Conservation (phyloP, 2,329 filamentous ascomycete genomes). For the Bretziella fagacearum region DNA sequence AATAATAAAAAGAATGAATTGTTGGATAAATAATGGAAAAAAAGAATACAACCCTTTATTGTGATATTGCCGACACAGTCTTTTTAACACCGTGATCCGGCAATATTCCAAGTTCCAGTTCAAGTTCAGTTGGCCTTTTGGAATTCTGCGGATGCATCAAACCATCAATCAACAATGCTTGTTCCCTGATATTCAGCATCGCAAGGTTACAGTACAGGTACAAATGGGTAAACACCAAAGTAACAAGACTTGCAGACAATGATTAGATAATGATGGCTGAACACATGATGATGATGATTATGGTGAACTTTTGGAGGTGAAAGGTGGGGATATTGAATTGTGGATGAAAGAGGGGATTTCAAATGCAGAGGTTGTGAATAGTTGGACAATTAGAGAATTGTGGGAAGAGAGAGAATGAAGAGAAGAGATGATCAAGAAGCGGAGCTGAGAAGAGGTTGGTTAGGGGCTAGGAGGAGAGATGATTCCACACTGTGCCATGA, state of each 20-base stretch:
- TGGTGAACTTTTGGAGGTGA: no score
- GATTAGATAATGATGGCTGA: background rate
- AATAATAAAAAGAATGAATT: background rate
- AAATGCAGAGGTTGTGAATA: background rate
- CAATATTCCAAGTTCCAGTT: no score
- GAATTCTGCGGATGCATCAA: no score
- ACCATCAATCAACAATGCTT: no score
- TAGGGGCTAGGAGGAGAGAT: no score
- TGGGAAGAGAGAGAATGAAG: background rate
- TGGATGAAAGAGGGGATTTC: background rate
- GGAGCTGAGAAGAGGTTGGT: no score
- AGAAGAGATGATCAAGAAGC: background rate
- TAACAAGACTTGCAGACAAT: background rate
- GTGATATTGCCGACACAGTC: no score
- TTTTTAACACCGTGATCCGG: no score
- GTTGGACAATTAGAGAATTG: background rate
- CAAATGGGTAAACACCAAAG: background rate
- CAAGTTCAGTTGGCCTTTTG: no score
- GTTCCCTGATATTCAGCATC: no score
- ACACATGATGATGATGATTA: background rate
- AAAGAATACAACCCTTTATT: background rate
- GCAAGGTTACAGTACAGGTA: background rate
- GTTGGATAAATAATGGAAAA: background rate
- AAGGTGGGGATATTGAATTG: background rate
- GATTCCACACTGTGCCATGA: background rate